Base-by-base conservation (phyloP, 2,329 filamentous ascomycete species). In the Nigrospora sphaerica region DNA sequence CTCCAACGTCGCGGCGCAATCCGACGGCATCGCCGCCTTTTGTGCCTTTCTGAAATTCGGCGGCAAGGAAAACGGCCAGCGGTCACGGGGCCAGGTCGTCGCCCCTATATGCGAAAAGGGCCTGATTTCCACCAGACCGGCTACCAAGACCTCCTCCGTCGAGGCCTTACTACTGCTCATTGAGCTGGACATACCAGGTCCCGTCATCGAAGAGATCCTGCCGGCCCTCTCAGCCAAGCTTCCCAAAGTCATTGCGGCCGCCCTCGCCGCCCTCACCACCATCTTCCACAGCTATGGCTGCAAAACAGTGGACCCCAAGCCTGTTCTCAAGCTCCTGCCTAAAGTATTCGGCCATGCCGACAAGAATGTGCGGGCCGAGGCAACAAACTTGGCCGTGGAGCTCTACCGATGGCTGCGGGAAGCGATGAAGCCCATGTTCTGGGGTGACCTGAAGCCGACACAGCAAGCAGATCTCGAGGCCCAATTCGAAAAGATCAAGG, bases 351-450 rank as follows among this genome's bases (percentile, higher is more conserved):
- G 88, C 17, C 93, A 97, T 63, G 92, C 93, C 32, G 93, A 98
- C 74, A 98, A 98, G 69, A 97, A 97, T 63, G 88, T 98, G 14
- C 85, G 93, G 66, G 90, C 91, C 4, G 93, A 96, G 64, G 90
- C 91, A 28, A 93, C 93, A 40, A 90, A 86, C 56, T 73, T 98
- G 47, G 86, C 92, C 0, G 88, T 96, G 41, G 95, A 98, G 62
- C 80, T 98, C 48, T 98, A 98, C 67, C 78, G 93, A 66, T 98
- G 95, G 93, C 75, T 98, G 32, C 86, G 92, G 55, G 93, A 98
- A 53, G 92, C 92, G 12, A 96, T 98, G 83, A 98, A 98, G 64
- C 89, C 92, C 34, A 85, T 97, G 67, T 97, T 98, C 64, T 98
- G 93, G 91, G 82, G 79, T 39, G 93, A 98, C 49, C 68, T 98